Conservation (phyloP, 768 basidiomycete species). For the Termitomyces heimii region DNA sequence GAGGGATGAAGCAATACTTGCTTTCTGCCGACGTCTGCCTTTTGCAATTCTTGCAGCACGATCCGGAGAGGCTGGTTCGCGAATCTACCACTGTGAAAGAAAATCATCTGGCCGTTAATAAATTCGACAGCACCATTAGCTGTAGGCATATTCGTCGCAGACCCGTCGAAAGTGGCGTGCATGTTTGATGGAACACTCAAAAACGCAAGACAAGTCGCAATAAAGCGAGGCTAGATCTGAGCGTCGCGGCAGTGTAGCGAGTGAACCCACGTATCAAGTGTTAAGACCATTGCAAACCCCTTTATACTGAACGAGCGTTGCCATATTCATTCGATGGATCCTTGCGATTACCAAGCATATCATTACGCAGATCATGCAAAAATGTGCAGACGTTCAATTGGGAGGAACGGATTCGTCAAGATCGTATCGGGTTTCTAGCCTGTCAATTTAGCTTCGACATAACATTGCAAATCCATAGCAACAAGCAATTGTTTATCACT, state of each 20-base stretch:
- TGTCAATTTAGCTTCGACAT: background rate
- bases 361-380: background rate
- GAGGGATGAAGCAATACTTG: constrained; percentile 17
- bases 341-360: background rate
- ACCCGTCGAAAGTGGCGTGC: background rate
- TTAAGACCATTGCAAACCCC: background rate
- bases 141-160: background rate
- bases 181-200: background rate
- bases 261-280: background rate
- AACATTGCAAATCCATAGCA: background rate
- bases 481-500: background rate
- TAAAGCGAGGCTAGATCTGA: background rate
- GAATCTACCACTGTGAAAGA: constrained; percentile 38
- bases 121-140: background rate
- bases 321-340: background rate
- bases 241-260: background rate
- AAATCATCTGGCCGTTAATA: background rate
- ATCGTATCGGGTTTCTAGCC: background rate
- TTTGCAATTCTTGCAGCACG: constrained; percentile 56
- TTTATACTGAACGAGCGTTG: background rate
- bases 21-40: constrained; percentile 67
- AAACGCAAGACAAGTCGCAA: background rate
- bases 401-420: background rate
- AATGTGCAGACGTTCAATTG: background rate
- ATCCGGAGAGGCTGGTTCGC: constrained; percentile 40